Evolutionary conservation across 257 asterid species (phyloP).

Genomic region (Vinca minor): DNA sequence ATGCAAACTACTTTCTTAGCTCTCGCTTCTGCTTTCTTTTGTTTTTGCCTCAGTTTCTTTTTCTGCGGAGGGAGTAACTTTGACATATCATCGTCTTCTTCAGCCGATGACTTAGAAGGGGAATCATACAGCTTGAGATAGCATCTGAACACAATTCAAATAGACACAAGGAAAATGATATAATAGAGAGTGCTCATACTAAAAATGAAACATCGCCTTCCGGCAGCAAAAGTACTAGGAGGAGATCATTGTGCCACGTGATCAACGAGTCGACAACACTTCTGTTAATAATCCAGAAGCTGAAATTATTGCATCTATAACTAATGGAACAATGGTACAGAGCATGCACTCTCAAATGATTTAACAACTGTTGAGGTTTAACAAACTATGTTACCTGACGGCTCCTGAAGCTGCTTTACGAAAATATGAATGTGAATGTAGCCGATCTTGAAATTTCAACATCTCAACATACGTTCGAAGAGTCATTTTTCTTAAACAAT

Average conservation of each 20-base stretch:
- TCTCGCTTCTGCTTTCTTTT: constrained; percentile 93
- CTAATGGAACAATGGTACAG: neutral
- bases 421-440: constrained; percentile 85
- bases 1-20: constrained; percentile 69
- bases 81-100: constrained; percentile 80
- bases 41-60: constrained; percentile 88
- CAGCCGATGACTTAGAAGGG: constrained; percentile 72
- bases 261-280: neutral
- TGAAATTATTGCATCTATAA: neutral
- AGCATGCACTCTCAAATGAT: constrained; percentile 3
- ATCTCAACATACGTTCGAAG: constrained; percentile 85
- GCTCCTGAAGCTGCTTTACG: constrained; percentile 91
- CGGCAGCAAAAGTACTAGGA: neutral
- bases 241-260: neutral
- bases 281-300: neutral
- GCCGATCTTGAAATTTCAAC: constrained; percentile 90
- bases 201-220: neutral
- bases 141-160: constrained; percentile 53
- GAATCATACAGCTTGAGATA: constrained; percentile 81
- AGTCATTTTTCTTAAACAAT: constrained; percentile 96
- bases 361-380: neutral
- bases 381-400: constrained; percentile 45
- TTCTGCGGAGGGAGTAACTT: constrained; percentile 85
- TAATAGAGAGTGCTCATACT: constrained; percentile 8
- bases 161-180: constrained; percentile 7